A percentile compares a stretch with the other conserved stretches of the same genome.
These are phyloP conservation scores for Gracilaria gracilis DNA, from an alignment of 23 red algal genomes.

Conservation along the genomic window DNA sequence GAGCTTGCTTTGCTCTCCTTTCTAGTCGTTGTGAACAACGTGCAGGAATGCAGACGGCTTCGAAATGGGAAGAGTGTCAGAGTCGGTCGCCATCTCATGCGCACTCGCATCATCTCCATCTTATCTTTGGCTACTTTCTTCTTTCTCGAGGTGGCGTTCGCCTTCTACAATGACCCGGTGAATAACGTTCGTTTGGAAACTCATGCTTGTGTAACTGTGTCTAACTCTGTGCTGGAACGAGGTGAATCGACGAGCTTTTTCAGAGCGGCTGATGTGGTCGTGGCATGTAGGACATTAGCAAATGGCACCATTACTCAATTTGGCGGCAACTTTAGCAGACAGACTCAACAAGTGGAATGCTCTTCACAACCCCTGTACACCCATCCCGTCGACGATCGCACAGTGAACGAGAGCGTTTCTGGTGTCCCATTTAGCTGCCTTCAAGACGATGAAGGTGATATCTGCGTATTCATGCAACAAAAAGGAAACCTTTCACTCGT, in stretches of 20 bases:
- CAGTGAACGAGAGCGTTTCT: neutral
- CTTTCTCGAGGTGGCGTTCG: constrained; percentile 1
- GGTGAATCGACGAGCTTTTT: neutral
- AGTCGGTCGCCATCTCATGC: neutral
- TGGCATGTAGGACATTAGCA: neutral
- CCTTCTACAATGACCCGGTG: constrained; percentile 24
- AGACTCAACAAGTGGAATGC: constrained; percentile 16
- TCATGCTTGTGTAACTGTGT: neutral
- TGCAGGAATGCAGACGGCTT: constrained; percentile 29
- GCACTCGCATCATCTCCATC: constrained; percentile 8
- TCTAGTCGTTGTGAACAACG: constrained; percentile 30
- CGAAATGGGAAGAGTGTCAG: neutral
- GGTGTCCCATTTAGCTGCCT: neutral
- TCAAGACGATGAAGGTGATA: neutral
- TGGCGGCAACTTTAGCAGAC: constrained; percentile 15
- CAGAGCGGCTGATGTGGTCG: neutral
- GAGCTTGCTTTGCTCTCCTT: constrained; percentile 34
- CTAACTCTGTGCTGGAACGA: constrained; percentile 4
- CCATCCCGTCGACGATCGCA: neutral
- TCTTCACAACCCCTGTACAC: neutral
- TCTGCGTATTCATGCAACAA: constrained; percentile 18
- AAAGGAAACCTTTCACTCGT: neutral
- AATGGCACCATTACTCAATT: constrained; percentile 26
- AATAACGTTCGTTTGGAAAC: neutral
- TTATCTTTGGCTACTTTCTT: neutral